phyloP scores from a whole-genome alignment of 176 grass and related monocot species.

The Puya raimondii region DNA sequence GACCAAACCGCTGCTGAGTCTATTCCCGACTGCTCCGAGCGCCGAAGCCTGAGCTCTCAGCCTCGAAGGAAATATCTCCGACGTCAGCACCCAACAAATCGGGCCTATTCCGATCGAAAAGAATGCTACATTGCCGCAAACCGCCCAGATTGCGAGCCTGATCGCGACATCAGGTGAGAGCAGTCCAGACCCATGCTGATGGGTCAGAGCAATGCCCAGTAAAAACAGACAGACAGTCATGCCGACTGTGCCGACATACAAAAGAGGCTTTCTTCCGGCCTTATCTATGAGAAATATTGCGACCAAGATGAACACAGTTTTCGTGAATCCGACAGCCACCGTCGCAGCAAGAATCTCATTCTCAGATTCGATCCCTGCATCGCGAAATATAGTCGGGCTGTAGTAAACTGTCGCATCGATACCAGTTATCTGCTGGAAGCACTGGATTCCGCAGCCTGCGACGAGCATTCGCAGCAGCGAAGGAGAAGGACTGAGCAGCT shows the following conservation, averaged over 20 bases:
- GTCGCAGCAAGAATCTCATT: slow-evolving; percentile 52
- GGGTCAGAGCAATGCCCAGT: slow-evolving; percentile 32
- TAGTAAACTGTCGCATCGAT: slow-evolving; percentile 69
- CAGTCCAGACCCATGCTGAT: slow-evolving; percentile 20
- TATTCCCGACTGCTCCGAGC: slow-evolving; percentile 34
- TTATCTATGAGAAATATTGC: slow-evolving; percentile 51
- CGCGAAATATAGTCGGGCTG: slow-evolving; percentile 58
- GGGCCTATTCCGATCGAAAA: slow-evolving; percentile 79
- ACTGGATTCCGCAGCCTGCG: slow-evolving; percentile 46
- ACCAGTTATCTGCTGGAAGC: slow-evolving; percentile 68
- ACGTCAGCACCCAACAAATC: slow-evolving; percentile 58
- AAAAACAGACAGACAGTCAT: slow-evolving; percentile 52
- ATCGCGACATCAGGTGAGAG: slow-evolving; percentile 24
- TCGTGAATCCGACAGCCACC: slow-evolving; percentile 51
- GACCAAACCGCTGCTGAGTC: slow-evolving; percentile 56
- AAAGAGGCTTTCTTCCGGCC: slow-evolving; percentile 54
- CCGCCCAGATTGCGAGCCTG: slow-evolving; percentile 37
- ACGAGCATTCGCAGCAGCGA: slow-evolving; percentile 44
- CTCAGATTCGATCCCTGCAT: slow-evolving; percentile 46
- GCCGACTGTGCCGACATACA: slow-evolving; percentile 55
- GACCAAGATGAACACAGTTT: slow-evolving; percentile 54
- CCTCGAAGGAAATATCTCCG: slow-evolving; percentile 62
- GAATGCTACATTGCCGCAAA: slow-evolving; percentile 66
- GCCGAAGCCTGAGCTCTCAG: slow-evolving; percentile 67
- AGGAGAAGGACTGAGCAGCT: slow-evolving; percentile 49